Base-by-base conservation (phyloP, 1,139 yeast species). In the Scheffersomyces illinoinensis region DNA sequence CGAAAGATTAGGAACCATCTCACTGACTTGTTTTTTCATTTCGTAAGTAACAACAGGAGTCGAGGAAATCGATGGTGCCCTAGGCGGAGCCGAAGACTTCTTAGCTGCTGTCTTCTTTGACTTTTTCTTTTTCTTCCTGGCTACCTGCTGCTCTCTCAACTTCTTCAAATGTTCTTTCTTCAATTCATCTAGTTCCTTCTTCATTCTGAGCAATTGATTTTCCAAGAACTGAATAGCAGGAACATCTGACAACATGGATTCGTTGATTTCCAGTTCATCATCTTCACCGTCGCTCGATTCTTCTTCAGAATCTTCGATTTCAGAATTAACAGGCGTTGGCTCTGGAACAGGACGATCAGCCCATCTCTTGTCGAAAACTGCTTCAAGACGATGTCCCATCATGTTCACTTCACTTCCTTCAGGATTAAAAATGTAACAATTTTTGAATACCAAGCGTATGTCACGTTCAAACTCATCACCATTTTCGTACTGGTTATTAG, bases 21-120 rank as follows among this genome's bases (percentile, higher is more conserved):
- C 98, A 58, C 95, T 87, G 58, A 95, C 89, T 72, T 92, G 97
- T 72, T 92, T 91, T 83, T 96, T 95, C 98, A 95, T 95, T 71
- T 93, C 98, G 72, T 91, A 95, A 0, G 98, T 91, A 54, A 90
- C 90, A 55, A 85, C 87, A 5, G 80, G 79, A 54, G 60, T 54
- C 21, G 51, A 48, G 14, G 51, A 48, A 48, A 24, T 20, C 26
- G 26, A 20, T 12, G 59, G 64, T 14, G 55, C 58, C 7, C 51
- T 20, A 1, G 61, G 61, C 7, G 61, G 64, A 19, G 62, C 66
- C 26, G 58, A 55, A 26, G 63, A 58, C 57, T 70, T 63, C 10
- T 71, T 65, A 54, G 64, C 67, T 62, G 64, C 65, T 20, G 70
- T 62, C 64, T 67, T 70, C 70, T 73, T 71, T 62, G 71, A 66